Percentiles rank a stretch among this genome's conserved stretches.
These are phyloP conservation scores for Penicillium sp. DNA, from an alignment of 2,329 filamentous ascomycete genomes.

Conservation along the genomic window DNA sequence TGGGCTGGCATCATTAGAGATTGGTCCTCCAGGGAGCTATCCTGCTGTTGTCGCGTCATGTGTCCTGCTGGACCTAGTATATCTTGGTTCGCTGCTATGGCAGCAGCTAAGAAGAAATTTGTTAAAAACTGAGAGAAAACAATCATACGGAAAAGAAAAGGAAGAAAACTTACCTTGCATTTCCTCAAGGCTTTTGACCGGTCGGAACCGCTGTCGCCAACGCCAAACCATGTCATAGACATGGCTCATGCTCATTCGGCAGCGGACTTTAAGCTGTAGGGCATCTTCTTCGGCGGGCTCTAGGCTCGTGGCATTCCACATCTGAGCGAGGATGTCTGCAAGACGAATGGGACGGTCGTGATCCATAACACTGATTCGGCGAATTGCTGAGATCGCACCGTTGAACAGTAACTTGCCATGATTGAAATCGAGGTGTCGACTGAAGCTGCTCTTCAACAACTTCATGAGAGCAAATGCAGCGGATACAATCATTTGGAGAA, in stretches of 20 bases:
- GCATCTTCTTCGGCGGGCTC: slow-evolving; percentile 38
- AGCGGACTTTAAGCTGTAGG: slow-evolving; percentile 62
- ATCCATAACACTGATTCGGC: slow-evolving; percentile 59
- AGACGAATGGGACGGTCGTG: slow-evolving; percentile 64
- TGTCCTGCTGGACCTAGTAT: slow-evolving; percentile 29
- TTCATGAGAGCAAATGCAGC: slow-evolving; percentile 64
- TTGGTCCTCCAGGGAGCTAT: slow-evolving; percentile 33
- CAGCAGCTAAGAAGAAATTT: slow-evolving; percentile 14
- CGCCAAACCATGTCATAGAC: slow-evolving; percentile 67
- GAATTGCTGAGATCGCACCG: slow-evolving; percentile 57
- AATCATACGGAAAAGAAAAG: too few species aligned
- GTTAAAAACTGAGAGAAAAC: slow-evolving; percentile 22
- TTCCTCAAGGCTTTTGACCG: slow-evolving; percentile 59
- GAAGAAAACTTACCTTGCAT: slow-evolving; percentile 63
- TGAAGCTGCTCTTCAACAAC: slow-evolving; percentile 63
- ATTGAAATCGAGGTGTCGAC: slow-evolving; percentile 54
- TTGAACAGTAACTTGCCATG: slow-evolving; percentile 58
- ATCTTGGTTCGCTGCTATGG: slow-evolving; percentile 39
- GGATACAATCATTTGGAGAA: slow-evolving; percentile 65
- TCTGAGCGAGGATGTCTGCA: slow-evolving; percentile 63
- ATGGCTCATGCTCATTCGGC: slow-evolving; percentile 65
- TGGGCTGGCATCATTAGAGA: slow-evolving; percentile 35
- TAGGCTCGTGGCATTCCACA: slow-evolving; percentile 56
- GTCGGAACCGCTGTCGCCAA: slow-evolving; percentile 65
- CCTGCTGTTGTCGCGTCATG: slow-evolving; percentile 30